A percentile compares a stretch with the other conserved stretches of the same genome.
phyloP scores from a whole-genome alignment of 140 eudicot species.

The Cichorium intybus region DNA sequence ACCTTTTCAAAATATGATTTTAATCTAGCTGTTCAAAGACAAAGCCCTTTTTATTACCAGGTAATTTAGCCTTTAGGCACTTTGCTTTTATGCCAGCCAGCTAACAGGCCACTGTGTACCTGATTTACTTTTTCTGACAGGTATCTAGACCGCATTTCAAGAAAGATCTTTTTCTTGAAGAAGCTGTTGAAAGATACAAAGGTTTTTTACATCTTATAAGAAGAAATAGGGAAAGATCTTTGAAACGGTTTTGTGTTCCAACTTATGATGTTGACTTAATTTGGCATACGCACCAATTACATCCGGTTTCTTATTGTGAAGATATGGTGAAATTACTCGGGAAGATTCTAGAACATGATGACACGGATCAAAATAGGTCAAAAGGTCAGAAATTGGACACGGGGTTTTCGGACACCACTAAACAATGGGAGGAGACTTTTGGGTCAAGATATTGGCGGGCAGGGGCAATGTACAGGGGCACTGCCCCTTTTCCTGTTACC shows the following conservation, averaged over 20 bases:
- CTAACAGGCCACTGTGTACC: too few relatives aligned
- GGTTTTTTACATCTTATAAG: constrained; percentile 84
- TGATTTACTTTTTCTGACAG: constrained; percentile 32
- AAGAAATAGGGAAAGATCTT: constrained; percentile 66
- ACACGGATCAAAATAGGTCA: constrained; percentile 78
- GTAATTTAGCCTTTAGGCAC: too few relatives aligned
- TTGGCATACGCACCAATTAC: constrained; percentile 96
- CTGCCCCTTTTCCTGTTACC: constrained; percentile 65
- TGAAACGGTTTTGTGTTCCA: constrained; percentile 82
- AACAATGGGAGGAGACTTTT: constrained; percentile 78
- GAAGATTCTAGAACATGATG: constrained; percentile 86
- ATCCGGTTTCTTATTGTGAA: constrained; percentile 69
- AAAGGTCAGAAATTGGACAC: constrained; percentile 81
- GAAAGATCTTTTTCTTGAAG: constrained; percentile 58
- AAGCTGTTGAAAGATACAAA: constrained; percentile 89
- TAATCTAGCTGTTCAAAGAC: constrained; percentile 74
- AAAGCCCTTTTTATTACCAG: constrained; percentile 81
- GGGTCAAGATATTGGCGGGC: constrained; percentile 94
- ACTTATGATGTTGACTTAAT: constrained; percentile 94
- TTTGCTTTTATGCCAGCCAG: too few relatives aligned
- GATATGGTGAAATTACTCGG: constrained; percentile 63
- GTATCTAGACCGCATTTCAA: constrained; percentile 75
- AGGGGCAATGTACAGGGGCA: constrained; percentile 87
- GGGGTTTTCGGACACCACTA: constrained; percentile 86
- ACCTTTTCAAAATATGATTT: constrained; percentile 70